phyloP scores from a whole-genome alignment of 176 grass and related monocot species.

The Triticum timopheevii region DNA sequence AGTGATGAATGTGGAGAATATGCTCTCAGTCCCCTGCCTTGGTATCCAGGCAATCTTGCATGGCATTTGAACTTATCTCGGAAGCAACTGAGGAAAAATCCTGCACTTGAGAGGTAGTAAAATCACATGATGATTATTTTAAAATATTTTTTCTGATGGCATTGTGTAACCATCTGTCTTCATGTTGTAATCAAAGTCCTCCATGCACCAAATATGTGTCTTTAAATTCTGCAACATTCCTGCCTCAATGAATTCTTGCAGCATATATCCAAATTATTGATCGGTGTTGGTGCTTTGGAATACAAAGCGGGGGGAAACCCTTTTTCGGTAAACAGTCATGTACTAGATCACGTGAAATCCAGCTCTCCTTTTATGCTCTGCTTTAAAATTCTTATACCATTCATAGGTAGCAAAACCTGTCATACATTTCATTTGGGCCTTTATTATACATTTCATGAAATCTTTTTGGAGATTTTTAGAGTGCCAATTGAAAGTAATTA shows the following conservation, averaged over 20 bases:
- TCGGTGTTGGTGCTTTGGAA: too few species aligned
- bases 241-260: neutral
- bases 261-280: conserved; percentile 1
- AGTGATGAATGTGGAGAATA: conserved; percentile 62
- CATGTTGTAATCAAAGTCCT: conserved; percentile 7
- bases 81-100: conserved; percentile 88
- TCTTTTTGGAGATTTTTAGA: neutral
- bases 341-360: neutral
- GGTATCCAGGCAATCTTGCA: conserved; percentile 91
- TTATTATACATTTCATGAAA: neutral
- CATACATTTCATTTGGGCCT: neutral
- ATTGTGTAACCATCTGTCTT: neutral
- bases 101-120: conserved; percentile 78
- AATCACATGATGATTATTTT: conserved; percentile 32
- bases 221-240: conserved; percentile 12
- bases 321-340: too few species aligned
- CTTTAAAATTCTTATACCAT: conserved; percentile 9
- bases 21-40: conserved; percentile 76
- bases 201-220: neutral
- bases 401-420: neutral
- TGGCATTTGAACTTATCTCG: conserved; percentile 96
- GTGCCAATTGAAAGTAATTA: neutral
- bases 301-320: too few species aligned
- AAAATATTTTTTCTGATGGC: neutral
- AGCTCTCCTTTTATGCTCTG: conserved; percentile 2